Percentiles rank a stretch among this genome's conserved stretches.
Evolutionary conservation across 371 early-diverging fungal genomes (phyloP).

Genomic region (Circinella umbellata): DNA sequence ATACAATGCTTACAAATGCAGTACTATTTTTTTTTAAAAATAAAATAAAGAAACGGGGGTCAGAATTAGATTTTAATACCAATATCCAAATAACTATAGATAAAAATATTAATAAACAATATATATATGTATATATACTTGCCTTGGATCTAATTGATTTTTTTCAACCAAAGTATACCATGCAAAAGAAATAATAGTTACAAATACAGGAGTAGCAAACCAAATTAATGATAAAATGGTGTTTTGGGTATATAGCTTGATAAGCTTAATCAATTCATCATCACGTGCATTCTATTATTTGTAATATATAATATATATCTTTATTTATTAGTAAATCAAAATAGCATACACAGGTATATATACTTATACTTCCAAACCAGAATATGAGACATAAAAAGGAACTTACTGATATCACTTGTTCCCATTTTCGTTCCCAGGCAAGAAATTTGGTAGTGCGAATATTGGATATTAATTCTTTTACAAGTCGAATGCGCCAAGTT

Average conservation of each 20-base stretch:
- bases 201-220: constrained; percentile 74
- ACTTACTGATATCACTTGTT: constrained; percentile 53
- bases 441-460: constrained; percentile 78
- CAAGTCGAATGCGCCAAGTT: constrained; percentile 61
- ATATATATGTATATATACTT: constrained; percentile 13
- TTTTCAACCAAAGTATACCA: constrained; percentile 68
- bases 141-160: constrained; percentile 64
- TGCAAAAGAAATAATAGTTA: constrained; percentile 68
- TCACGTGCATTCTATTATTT: constrained; percentile 51
- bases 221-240: constrained; percentile 61
- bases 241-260: constrained; percentile 61
- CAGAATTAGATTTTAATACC: too few species aligned
- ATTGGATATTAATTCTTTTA: constrained; percentile 71
- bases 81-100: too few species aligned
- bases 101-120: neutral
- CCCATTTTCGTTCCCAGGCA: constrained; percentile 79
- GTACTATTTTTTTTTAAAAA: constrained; percentile 29
- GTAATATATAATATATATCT: neutral
- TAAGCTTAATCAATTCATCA: constrained; percentile 57
- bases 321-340: neutral
- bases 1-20: constrained; percentile 70
- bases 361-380: neutral
- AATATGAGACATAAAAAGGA: neutral
- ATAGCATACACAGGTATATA: neutral
- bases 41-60: too few species aligned